phyloP scores from a whole-genome alignment of 2,329 filamentous ascomycete genomes.

The Didymellaceae sp. region DNA sequence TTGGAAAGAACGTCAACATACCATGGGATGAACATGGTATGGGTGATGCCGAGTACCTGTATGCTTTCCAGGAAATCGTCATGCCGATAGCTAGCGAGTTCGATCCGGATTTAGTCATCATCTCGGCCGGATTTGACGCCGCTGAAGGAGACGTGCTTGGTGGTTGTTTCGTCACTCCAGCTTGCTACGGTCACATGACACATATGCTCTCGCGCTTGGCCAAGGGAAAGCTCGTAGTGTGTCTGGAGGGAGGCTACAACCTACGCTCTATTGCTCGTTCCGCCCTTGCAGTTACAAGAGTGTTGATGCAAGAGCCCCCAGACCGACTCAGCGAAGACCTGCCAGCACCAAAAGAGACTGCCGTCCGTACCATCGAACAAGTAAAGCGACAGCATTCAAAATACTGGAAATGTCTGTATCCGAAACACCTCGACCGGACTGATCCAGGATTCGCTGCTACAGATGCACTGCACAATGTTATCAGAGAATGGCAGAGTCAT shows the following conservation, averaged over 20 bases:
- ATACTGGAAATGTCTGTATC: constrained; percentile 89
- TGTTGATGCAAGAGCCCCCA: constrained; percentile 94
- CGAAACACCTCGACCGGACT: constrained; percentile 57
- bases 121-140: constrained; percentile 95
- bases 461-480: constrained; percentile 76
- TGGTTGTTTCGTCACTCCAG: constrained; percentile 87
- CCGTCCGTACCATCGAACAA: constrained; percentile 62
- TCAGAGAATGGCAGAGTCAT: constrained; percentile 77
- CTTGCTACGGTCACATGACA: constrained; percentile 97
- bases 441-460: constrained; percentile 37
- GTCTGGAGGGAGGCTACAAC: constrained; percentile 95
- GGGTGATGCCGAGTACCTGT: constrained; percentile 96
- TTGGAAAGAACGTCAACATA: constrained; percentile 72
- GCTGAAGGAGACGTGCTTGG: constrained; percentile 92
- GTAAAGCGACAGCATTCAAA: constrained; percentile 66
- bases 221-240: constrained; percentile 86
- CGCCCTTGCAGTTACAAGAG: constrained; percentile 86
- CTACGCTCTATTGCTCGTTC: constrained; percentile 90
- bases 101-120: constrained; percentile 90
- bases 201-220: constrained; percentile 98
- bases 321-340: constrained; percentile 59
- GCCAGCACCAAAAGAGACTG: constrained; percentile 55
- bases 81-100: constrained; percentile 97
- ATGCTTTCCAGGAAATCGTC: constrained; percentile 91
- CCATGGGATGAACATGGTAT: constrained; percentile 75